These are phyloP conservation scores for Debaryomyces sp. DNA, from an alignment of 1,139 yeast genomes.

Conservation along the genomic window DNA sequence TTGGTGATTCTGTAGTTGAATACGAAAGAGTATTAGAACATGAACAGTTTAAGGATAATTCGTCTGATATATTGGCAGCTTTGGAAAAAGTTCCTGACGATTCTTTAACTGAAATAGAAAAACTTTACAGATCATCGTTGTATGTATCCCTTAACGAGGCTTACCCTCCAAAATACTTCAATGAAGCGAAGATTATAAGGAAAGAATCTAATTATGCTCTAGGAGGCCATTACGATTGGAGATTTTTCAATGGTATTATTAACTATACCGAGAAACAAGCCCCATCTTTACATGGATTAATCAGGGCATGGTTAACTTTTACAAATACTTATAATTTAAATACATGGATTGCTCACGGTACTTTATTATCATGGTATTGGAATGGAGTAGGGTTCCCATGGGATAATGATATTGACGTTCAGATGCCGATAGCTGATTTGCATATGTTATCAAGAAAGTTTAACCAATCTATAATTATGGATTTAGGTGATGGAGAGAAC, in stretches of 20 bases:
- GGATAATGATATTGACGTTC: constrained; percentile 60
- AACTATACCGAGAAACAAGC: constrained; percentile 26
- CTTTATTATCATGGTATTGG: constrained; percentile 58
- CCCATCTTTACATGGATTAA: constrained; percentile 31
- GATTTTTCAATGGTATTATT: constrained; percentile 44
- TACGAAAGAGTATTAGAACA: constrained; percentile 20
- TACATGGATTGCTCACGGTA: constrained; percentile 58
- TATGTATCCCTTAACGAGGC: constrained; percentile 26
- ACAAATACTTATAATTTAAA: constrained; percentile 29
- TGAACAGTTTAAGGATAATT: constrained; percentile 25
- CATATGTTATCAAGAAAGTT: constrained; percentile 40
- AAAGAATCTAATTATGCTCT: constrained; percentile 28
- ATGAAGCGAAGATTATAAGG: constrained; percentile 47
- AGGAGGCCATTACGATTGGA: constrained; percentile 49
- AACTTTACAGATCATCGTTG: constrained; percentile 17
- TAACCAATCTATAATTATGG: constrained; percentile 47
- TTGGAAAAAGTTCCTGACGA: constrained; percentile 9
- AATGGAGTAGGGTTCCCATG: constrained; percentile 55
- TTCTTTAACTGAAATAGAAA: constrained; percentile 3
- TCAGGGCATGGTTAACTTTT: constrained; percentile 37
- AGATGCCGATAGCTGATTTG: constrained; percentile 52
- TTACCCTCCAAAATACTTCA: constrained; percentile 48
- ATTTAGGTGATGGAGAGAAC: constrained; percentile 29
- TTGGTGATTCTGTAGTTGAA: neutral
- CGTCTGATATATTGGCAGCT: constrained; percentile 16